These are phyloP conservation scores for Ophiostoma himal-ulmi DNA, from an alignment of 2,329 filamentous ascomycete genomes.

Conservation along the genomic window DNA sequence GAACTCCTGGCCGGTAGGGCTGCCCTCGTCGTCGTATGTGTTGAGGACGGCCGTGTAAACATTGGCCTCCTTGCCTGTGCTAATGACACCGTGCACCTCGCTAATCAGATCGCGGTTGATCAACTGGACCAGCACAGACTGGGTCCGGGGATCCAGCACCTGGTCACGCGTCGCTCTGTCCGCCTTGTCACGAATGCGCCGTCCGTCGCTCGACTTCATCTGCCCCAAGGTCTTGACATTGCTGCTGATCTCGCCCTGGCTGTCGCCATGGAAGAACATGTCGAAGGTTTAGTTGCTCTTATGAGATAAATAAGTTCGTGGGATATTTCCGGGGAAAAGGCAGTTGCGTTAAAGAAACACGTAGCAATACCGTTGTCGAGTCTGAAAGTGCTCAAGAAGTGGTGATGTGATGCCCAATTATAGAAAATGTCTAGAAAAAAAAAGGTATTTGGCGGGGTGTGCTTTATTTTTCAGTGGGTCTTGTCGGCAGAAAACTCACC, in stretches of 20 bases:
- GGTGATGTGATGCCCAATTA: neutral
- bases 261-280: neutral
- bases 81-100: slow-evolving; percentile 90
- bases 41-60: slow-evolving; percentile 83
- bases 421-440: neutral
- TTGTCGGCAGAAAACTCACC: neutral
- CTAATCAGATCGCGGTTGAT: slow-evolving; percentile 86
- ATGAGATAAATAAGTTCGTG: neutral
- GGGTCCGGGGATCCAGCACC: slow-evolving; percentile 86
- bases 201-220: neutral
- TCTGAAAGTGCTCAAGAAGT: neutral
- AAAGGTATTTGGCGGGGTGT: slow-evolving; percentile 1
- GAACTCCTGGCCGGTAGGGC: slow-evolving; percentile 52
- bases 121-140: slow-evolving; percentile 93
- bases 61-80: slow-evolving; percentile 96
- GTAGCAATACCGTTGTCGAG: neutral
- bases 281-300: neutral
- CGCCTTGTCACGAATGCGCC: slow-evolving; percentile 58
- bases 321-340: neutral
- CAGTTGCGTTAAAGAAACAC: neutral
- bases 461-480: neutral
- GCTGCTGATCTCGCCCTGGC: neutral
- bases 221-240: neutral
- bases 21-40: slow-evolving; percentile 31
- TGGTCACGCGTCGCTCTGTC: slow-evolving; percentile 93